phyloP scores from a whole-genome alignment of 2,329 filamentous ascomycete genomes.

The Nemania diffusa region DNA sequence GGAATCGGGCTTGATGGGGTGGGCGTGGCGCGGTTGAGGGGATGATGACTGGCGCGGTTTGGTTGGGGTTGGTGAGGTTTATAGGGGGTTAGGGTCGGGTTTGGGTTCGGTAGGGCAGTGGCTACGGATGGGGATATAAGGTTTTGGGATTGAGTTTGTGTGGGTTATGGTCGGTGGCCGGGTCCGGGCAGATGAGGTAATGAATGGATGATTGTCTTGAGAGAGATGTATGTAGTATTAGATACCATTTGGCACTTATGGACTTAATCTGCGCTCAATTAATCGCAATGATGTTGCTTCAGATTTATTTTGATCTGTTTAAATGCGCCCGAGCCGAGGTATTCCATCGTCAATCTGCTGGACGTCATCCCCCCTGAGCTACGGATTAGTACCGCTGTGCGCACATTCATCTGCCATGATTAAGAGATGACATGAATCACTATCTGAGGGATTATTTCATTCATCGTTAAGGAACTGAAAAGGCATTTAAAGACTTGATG shows the following conservation, averaged over 20 bases:
- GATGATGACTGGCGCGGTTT: not conserved
- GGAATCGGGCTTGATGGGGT: conserved; percentile 17
- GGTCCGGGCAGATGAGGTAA: not conserved
- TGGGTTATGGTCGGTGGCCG: not conserved
- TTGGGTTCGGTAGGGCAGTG: too few relatives aligned
- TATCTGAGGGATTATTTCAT: too few relatives aligned
- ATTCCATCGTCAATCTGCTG: too few relatives aligned
- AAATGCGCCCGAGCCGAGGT: too few relatives aligned
- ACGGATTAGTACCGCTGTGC: too few relatives aligned
- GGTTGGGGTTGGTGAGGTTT: not conserved
- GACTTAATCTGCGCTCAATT: not conserved
- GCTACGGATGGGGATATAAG: not conserved
- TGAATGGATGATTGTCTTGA: not conserved
- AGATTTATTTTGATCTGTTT: too few relatives aligned
- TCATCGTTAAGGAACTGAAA: too few relatives aligned
- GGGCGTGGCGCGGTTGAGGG: not conserved
- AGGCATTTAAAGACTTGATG: too few relatives aligned
- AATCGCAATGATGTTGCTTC: not conserved
- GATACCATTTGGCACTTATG: not conserved
- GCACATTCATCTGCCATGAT: too few relatives aligned
- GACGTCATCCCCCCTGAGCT: too few relatives aligned
- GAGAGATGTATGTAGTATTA: not conserved
- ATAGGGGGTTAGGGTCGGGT: too few relatives aligned
- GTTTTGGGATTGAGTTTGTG: not conserved
- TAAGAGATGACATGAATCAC: too few relatives aligned